These are phyloP conservation scores for Phytophthora hybrid DNA, from an alignment of 352 stramenopile species.

Conservation along the genomic window DNA sequence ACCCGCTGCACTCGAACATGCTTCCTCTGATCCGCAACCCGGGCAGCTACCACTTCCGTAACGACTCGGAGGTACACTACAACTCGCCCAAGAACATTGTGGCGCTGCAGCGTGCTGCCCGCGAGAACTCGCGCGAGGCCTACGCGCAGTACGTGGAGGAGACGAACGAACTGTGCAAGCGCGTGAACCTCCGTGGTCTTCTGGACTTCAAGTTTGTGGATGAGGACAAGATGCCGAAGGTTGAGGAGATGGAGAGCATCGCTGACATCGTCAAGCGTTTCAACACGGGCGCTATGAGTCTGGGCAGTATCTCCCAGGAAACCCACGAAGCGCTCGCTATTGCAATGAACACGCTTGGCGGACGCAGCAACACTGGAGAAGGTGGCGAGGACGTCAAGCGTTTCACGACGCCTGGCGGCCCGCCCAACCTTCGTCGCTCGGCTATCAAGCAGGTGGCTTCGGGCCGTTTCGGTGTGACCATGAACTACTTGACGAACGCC, in stretches of 20 bases:
- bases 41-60: slow-evolving; percentile 96
- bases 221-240: slow-evolving; percentile 81
- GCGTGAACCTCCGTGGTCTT: slow-evolving; percentile 94
- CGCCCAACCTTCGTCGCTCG: slow-evolving; percentile 77
- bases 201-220: slow-evolving; percentile 96
- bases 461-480: slow-evolving; percentile 96
- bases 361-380: slow-evolving; percentile 96
- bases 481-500: slow-evolving; percentile 97
- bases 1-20: slow-evolving; percentile 77
- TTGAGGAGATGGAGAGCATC: slow-evolving; percentile 95
- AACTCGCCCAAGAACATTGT: slow-evolving; percentile 97
- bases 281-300: slow-evolving; percentile 96
- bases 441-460: slow-evolving; percentile 97
- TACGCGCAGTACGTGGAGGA: slow-evolving; percentile 94
- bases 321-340: slow-evolving; percentile 95
- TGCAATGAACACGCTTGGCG: slow-evolving; percentile 96
- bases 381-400: slow-evolving; percentile 93
- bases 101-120: slow-evolving; percentile 93
- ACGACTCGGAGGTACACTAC: slow-evolving; percentile 95
- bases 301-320: slow-evolving; percentile 96
- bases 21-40: slow-evolving; percentile 93
- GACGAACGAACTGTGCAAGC: slow-evolving; percentile 89
- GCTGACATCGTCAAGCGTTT: slow-evolving; percentile 97
- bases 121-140: slow-evolving; percentile 93
- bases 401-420: slow-evolving; percentile 58